Base-by-base conservation (phyloP, 169 alveolate genomes). In the Cryptosporidium andersoni region DNA sequence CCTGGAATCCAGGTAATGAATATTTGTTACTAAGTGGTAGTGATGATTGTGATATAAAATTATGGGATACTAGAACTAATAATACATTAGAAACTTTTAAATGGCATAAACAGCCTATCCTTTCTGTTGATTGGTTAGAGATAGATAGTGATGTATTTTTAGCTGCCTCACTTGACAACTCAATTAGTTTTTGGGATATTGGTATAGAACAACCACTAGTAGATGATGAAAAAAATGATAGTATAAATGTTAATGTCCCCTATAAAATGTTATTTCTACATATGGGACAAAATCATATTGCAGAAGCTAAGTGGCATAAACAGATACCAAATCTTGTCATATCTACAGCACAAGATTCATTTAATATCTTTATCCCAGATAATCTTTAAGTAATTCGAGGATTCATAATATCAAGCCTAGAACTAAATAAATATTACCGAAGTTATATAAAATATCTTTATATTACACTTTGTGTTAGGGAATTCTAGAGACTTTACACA, bases 281-380 rank as follows among this genome's bases (percentile, higher is more conserved):
- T 55, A 74, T 74, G 85, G 85, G 85, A 5, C 85, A 74, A 39
- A 68, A 74, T 4, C 85, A 74, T n/a, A 74, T 74, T 58, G 85
- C 85, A 6, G 85, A 74, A 58, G 85, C 85, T 2, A 74, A 74
- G 25, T 74, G 85, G 85, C 85, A 74, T 63, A 60, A 60, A 36
- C 85, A 74, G 60, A 74, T 74, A 64, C 85, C 85, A 37, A 62
- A 63, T 51, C 34, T 74, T 25, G 36, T 68, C n/a, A 74, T 74
- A 45, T 74, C 85, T 9, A 74, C 85, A 58, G 67, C 85, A 25
- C 85, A 74, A 37, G 85, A 74, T 25, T 74, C 85, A 43, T 62
- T 74, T 36, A 74, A 74, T 16, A 68, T 74, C 7, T 74, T 74
- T 58, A 74, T 74, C 8, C 85, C 85, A 11, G 60, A 63, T 43